Base-by-base conservation (phyloP, 108 stramenopile genomes). In the Fistulifera pelliculosa region DNA sequence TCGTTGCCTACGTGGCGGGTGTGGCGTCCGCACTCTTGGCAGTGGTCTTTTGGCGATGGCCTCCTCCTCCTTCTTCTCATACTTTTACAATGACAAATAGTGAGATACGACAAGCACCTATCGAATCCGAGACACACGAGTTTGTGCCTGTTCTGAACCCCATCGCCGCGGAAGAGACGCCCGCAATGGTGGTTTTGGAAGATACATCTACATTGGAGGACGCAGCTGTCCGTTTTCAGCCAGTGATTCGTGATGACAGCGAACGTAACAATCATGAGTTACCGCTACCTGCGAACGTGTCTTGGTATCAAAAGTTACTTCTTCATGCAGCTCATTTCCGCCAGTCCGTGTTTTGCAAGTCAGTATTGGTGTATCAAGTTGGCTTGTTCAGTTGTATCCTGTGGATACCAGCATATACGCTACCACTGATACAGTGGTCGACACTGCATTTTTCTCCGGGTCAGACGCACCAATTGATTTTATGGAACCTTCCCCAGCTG, bases 361-460 rank as follows among this genome's bases (percentile, higher is more conserved):
- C n/a, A n/a, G n/a, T n/a, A n/a, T n/a, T 72, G 8, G 35, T 66
- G 16, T 77, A 49, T 44, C 67, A 77, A 56, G 17, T 68, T 22
- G 60, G 43, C 6, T 11, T 72, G n/a, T 38, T 69, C 0, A 41
- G 71, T 24, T 31, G 38, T 7, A 13, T 69, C 12, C 43, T 73
- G 5, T 69, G 66, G 68, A 47, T 73, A n/a, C 68, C 76, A 27
- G 58, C 71, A 7, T 38, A 69, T 0, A 63, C 58, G 50, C n/a
- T 73, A 35, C 72, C 17, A 38, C 49, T 2, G 72, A 69, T 49
- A 47, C 26, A 25, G 71, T 71, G 15, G 12, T 73, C 4, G 52
- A 41, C 7, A 47, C 68, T 21, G 31, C 49, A 11, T 66, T 72
- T 47, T 61, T 72, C 49, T 14, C 47, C 17, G 61, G 62, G 16